Base-by-base conservation (phyloP, 1,284 basidiomycete genomes). In the Trichosporon inkin region DNA sequence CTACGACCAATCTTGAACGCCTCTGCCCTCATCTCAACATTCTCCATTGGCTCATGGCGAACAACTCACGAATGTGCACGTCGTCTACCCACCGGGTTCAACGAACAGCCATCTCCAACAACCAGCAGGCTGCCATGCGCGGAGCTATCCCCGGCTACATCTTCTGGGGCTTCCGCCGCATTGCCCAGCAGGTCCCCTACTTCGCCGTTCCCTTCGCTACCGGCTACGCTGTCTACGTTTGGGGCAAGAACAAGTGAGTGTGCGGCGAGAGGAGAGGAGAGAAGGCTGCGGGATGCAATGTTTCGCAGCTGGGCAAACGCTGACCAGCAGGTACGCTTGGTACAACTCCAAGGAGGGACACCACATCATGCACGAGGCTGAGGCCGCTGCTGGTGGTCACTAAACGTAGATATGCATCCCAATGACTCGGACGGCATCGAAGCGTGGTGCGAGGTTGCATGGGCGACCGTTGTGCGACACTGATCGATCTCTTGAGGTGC, bases 111-210 rank as follows among this genome's bases (percentile, higher is more conserved):
- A 71, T 93, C 65, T 93, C 93, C 32, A 88, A 91, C 13, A 88
- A 84, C 81, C 85, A 87, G 73, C 85, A 89, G 70, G 85, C 85
- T 64, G 84, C 89, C 11, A 83, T 88, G 49, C 84, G 85, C 53
- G 82, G 89, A 63, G 84, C 87, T 68, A 76, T 94, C 74, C 81
- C 83, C 58, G 85, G 80, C 69, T 95, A 88, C 82, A 72, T 93
- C 68, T 90, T 93, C 84, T 92, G 93, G 80, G 92, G 91, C 52
- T 88, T 87, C 82, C 83, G 83, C 65, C 87, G 92, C 67, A 77
- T 92, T 53, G 84, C 86, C 57, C 81, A 80, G 39, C 89, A 94
- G 73, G 81, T 86, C 22, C 81, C 89, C 52, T 96, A 92, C 82
- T 91, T 89, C 80, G 80, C 84, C 59, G 76, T 92, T 65, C 92